Percentiles rank a stretch among this genome's conserved stretches.
phyloP scores from a whole-genome alignment of 163 green algal species.

The Prototheca wickerhamii region DNA sequence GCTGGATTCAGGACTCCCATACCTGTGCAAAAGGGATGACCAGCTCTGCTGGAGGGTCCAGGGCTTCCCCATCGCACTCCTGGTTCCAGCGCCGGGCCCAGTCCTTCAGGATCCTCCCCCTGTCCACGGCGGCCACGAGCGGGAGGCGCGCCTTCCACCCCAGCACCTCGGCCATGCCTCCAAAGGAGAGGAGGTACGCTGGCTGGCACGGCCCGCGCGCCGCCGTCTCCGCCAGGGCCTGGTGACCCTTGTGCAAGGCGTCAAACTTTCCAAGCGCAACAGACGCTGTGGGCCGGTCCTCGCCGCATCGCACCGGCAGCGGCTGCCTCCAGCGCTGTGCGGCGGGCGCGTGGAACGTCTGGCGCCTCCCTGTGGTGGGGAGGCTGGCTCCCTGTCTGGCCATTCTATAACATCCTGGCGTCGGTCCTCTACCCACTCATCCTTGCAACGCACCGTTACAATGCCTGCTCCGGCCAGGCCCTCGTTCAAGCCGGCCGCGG shows the following conservation, averaged over 20 bases:
- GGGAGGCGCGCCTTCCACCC: conserved; percentile 65
- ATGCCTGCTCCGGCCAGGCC: too few species aligned
- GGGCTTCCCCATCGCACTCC: too few species aligned
- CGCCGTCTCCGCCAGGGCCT: conserved; percentile 43
- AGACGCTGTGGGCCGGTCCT: background rate
- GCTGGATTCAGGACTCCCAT: background rate
- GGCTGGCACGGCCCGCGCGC: conserved; percentile 39
- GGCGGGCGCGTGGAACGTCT: background rate
- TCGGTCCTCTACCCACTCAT: too few species aligned
- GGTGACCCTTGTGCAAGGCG: conserved; percentile 83
- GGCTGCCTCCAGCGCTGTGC: background rate
- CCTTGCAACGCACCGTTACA: too few species aligned
- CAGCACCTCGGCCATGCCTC: conserved; percentile 84
- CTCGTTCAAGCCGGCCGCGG: too few species aligned
- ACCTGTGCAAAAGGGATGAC: conserved; percentile 70
- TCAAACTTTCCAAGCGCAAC: conserved; percentile 95
- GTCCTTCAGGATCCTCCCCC: conserved; percentile 54
- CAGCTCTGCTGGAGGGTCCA: conserved; percentile 47
- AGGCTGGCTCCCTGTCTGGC: too few species aligned
- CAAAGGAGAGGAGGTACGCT: conserved; percentile 83
- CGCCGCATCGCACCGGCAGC: background rate
- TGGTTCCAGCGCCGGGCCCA: conserved; percentile 64
- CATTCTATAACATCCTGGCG: too few species aligned
- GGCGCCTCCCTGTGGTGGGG: background rate
- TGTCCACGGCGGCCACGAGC: conserved; percentile 68